phyloP scores from a whole-genome alignment of 2,329 filamentous ascomycete species.

The Pseudopithomyces chartarum region DNA sequence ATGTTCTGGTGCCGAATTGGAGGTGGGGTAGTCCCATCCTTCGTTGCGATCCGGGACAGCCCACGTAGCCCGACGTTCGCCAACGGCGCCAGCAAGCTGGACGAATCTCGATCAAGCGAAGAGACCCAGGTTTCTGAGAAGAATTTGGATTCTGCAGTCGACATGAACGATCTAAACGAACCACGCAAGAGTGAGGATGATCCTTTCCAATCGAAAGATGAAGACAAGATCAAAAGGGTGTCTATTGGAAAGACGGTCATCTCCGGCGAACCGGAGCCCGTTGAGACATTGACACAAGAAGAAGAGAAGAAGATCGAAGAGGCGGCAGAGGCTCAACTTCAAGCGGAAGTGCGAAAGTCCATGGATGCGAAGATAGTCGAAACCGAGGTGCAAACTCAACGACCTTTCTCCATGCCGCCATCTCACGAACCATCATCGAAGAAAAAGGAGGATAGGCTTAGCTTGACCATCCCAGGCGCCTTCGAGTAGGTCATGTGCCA shows the following conservation, averaged over 20 bases:
- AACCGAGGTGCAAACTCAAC: conserved; percentile 21
- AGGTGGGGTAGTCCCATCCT: conserved; percentile 81
- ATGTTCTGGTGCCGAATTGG: conserved; percentile 98
- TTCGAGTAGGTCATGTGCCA: conserved; percentile 22
- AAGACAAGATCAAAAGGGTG: conserved; percentile 37
- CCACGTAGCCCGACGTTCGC: conserved; percentile 40
- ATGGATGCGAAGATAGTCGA: conserved; percentile 22
- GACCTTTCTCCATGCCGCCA: conserved; percentile 32
- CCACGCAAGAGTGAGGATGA: conserved; percentile 37
- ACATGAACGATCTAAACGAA: conserved; percentile 25
- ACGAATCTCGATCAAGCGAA: conserved; percentile 31
- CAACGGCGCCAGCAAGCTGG: conserved; percentile 17
- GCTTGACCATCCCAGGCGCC: conserved; percentile 40
- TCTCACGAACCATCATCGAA: conserved; percentile 19
- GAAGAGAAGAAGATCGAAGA: conserved; percentile 42
- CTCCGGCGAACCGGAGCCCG: conserved; percentile 15
- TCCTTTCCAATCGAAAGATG: conserved; percentile 35
- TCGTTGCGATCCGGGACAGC: conserved; percentile 41
- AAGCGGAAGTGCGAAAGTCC: conserved; percentile 35
- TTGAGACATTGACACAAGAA: conserved; percentile 22
- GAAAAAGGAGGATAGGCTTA: conserved; percentile 42
- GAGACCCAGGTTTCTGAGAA: conserved; percentile 33
- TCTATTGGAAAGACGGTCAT: conserved; percentile 46
- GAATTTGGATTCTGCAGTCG: conserved; percentile 24
- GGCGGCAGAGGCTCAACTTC: conserved; percentile 43